Conservation (phyloP, 2,329 filamentous ascomycete genomes). For the Amphichorda felina region DNA sequence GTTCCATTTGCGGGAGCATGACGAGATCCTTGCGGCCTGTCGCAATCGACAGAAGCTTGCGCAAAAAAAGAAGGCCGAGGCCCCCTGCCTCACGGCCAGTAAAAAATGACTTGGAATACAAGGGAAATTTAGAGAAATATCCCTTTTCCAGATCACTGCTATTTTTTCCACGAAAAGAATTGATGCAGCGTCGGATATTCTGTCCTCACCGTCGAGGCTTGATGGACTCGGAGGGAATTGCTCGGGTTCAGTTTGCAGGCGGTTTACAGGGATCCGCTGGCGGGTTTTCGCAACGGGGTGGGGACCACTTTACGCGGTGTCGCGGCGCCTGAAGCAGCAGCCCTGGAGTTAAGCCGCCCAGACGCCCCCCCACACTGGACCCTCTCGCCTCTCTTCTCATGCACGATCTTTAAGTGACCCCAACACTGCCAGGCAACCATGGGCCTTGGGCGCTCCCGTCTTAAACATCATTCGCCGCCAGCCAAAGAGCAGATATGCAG, state of each 20-base stretch:
- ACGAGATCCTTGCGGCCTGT: background rate
- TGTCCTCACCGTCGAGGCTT: too few species aligned
- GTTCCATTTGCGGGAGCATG: too few species aligned
- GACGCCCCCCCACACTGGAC: background rate
- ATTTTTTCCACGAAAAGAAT: background rate
- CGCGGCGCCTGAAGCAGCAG: background rate
- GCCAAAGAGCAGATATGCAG: background rate
- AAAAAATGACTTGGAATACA: too few species aligned
- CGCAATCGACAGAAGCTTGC: background rate
- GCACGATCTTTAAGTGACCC: background rate
- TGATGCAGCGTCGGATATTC: too few species aligned
- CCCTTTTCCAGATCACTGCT: too few species aligned
- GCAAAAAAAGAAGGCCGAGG: background rate
- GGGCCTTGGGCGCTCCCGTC: background rate
- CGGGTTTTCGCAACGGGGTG: background rate
- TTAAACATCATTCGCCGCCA: constrained; percentile 4
- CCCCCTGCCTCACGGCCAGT: too few species aligned
- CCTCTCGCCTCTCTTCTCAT: background rate
- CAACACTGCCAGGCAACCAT: constrained; percentile 3
- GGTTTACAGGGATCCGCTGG: too few species aligned
- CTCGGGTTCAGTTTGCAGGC: too few species aligned
- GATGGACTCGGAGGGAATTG: too few species aligned
- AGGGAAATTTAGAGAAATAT: too few species aligned
- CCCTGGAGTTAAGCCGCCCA: too few species aligned
- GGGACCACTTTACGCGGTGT: constrained; percentile 4